Evolutionary conservation across 257 asterid genomes (phyloP).

Genomic region (Paulownia fortunei): DNA sequence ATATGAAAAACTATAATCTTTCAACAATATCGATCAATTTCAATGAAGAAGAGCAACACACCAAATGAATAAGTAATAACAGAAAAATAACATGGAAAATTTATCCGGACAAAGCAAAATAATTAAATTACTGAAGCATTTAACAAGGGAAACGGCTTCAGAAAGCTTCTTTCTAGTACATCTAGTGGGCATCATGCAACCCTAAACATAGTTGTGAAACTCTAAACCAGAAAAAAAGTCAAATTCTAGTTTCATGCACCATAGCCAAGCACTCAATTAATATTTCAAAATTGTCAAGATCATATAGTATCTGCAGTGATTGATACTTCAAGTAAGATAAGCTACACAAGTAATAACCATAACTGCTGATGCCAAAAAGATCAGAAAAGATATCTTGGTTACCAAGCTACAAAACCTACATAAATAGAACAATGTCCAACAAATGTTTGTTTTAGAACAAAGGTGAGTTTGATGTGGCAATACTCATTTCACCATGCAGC

Average conservation of each 20-base stretch:
- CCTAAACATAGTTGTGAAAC: too few relatives aligned
- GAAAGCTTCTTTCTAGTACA: not conserved
- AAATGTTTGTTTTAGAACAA: not conserved
- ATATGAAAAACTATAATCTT: not conserved
- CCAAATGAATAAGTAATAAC: not conserved
- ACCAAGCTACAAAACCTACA: not conserved
- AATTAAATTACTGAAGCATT: not conserved
- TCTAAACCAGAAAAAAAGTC: not conserved
- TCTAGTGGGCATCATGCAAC: not conserved
- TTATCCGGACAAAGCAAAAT: not conserved
- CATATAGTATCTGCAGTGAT: not conserved
- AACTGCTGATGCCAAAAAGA: not conserved
- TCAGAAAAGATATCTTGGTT: not conserved
- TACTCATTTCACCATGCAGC: conserved; percentile 21
- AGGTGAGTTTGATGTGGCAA: not conserved
- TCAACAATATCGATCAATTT: not conserved
- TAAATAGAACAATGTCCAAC: not conserved
- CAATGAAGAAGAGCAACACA: not conserved
- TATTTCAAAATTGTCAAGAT: not conserved
- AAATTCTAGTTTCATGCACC: not conserved
- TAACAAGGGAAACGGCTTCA: not conserved
- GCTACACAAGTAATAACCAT: not conserved
- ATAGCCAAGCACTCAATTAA: not conserved
- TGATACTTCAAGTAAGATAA: not conserved
- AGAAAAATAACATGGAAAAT: not conserved